Percentiles rank a stretch among this genome's conserved stretches.
phyloP scores from a whole-genome alignment of 805 yeast genomes.

The Teunomyces lycoperdinae region DNA sequence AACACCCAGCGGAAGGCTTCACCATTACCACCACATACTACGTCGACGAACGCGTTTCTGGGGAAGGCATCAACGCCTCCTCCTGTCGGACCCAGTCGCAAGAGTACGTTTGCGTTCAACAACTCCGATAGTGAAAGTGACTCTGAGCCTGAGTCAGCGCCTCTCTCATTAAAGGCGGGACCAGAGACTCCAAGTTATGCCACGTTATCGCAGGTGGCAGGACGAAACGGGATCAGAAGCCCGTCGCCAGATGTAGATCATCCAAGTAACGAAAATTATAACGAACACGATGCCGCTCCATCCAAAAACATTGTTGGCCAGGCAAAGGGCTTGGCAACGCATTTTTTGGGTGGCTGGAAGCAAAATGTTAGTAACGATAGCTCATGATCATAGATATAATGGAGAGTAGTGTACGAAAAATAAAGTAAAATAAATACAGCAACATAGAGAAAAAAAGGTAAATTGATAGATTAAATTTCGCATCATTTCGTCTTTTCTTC shows the following conservation, averaged over 20 bases:
- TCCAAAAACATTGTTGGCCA: slow-evolving; percentile 28
- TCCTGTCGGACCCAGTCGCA: slow-evolving; percentile 1
- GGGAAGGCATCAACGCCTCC: slow-evolving; percentile 25
- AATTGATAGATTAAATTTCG: not conserved
- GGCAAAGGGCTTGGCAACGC: slow-evolving; percentile 37
- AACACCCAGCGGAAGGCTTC: slow-evolving; percentile 32
- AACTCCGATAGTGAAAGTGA: slow-evolving; percentile 30
- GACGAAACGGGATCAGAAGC: slow-evolving; percentile 33
- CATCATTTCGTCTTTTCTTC: not conserved
- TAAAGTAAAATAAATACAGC: not conserved
- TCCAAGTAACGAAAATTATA: slow-evolving; percentile 3
- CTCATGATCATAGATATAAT: slow-evolving; percentile 3
- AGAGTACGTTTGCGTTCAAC: slow-evolving; percentile 33
- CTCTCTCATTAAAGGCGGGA: not conserved
- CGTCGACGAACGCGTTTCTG: slow-evolving; percentile 41
- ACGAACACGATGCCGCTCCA: slow-evolving; percentile 10
- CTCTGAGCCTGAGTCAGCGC: slow-evolving; percentile 21
- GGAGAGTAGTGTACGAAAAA: not conserved
- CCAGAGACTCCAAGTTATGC: slow-evolving; percentile 34
- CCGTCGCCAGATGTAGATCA: slow-evolving; percentile 4
- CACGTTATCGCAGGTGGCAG: slow-evolving; percentile 52
- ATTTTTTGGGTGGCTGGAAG: slow-evolving; percentile 28
- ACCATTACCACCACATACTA: slow-evolving; percentile 42
- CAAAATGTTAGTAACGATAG: slow-evolving; percentile 5
- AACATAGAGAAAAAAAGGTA: not conserved